phyloP scores from a whole-genome alignment of 129 eudicot species.

The Saussurea involucrata region DNA sequence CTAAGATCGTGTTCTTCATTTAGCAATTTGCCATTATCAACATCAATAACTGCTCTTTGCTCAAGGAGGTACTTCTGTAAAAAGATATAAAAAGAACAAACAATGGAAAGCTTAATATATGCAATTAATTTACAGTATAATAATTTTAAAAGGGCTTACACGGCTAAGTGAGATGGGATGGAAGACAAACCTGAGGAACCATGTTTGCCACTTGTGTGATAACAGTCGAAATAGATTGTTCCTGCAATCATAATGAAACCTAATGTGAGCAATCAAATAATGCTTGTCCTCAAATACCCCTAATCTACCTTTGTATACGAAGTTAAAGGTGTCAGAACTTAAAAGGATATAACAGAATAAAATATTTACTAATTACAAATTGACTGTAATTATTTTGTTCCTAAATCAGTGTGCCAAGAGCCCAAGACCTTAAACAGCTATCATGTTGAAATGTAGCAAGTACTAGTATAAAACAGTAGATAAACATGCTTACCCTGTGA shows the following conservation, averaged over 20 bases:
- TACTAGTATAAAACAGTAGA: not conserved
- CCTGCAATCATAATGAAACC: conserved; percentile 48
- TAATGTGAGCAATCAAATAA: not conserved
- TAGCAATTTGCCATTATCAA: conserved; percentile 82
- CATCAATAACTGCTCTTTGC: conserved; percentile 82
- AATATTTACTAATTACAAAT: not conserved
- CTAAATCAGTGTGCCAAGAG: not conserved
- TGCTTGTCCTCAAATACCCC: not conserved
- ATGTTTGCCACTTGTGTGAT: conserved; percentile 83
- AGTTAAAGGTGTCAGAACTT: not conserved
- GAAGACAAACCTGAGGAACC: conserved; percentile 83
- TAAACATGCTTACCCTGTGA: conserved; percentile 53
- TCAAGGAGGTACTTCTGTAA: conserved; percentile 89
- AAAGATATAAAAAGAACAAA: conserved; percentile 3
- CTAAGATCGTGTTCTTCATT: conserved; percentile 93
- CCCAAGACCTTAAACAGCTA: not conserved
- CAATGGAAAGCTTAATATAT: not conserved
- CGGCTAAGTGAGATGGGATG: not conserved
- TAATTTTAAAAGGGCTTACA: not conserved
- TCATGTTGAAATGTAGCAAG: not conserved
- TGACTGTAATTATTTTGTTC: not conserved
- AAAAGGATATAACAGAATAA: not conserved
- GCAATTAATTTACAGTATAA: not conserved
- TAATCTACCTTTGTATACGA: not conserved
- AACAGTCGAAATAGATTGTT: conserved; percentile 91